Evolutionary conservation across 2,329 filamentous ascomycete genomes (phyloP), one percentile per base, ranked within the genome.

Genomic region (Pseudodiploospora longispora): DNA sequence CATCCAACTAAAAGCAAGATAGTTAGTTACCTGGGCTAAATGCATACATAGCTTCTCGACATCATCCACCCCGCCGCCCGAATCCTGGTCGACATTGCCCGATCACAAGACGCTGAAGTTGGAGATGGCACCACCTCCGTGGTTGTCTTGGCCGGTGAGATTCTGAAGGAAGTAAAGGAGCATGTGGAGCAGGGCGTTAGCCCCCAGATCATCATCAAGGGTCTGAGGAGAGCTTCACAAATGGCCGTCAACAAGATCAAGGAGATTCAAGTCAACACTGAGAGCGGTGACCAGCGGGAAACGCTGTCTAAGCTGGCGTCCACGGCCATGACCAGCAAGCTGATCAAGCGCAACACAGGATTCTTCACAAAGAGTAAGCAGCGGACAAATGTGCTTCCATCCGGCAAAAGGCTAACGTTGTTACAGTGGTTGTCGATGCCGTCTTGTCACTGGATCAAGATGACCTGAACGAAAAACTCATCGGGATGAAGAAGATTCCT

Each of bases 211-310:
- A 96, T 98, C 66, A 87, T 97, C 68, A 98, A 97, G 76, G 91
- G 88, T 48, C 72, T 98, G 64, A 80, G 93, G 69, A 87, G 84
- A 71, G 87, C 91, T 7, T 87, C 84, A 41, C 72, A 77, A 53
- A 87, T 97, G 80, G 91, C 93, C 12, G 88, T 97, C 65, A 97
- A 97, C 76, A 97, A 96, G 76, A 84, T 98, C 66, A 95, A 94
- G 78, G 93, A 98, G 71, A 95, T 98, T 65, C 85, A 90, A 39
- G 80, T 97, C 54, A 82, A 82, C 68, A 90, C 88, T 44, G 78
- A 81, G 55, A 88, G 95, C 64, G 79, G 75, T 47, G 91, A 86
- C 68, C 85, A 84, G 68, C 81, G 87, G 56, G 90, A 96, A 57
- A 97, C 90, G 36, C 76, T 98, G 49, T 70, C 75, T 64, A 95